phyloP scores from a whole-genome alignment of 768 basidiomycete genomes.

The Macrolepiota albuminosa region DNA sequence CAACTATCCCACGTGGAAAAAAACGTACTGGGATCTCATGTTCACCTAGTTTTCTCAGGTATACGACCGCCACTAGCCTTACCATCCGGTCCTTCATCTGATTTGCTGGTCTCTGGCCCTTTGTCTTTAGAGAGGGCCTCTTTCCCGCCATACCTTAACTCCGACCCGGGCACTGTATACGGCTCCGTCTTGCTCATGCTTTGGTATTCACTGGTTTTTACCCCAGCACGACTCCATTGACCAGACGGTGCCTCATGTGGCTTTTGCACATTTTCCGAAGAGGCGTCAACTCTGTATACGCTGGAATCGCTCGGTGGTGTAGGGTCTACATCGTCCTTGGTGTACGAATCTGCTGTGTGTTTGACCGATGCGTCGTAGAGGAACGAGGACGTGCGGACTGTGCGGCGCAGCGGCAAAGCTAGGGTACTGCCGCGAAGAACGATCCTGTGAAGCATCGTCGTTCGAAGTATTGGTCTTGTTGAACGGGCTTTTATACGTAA shows the following conservation, averaged over 20 bases:
- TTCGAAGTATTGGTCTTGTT: background rate
- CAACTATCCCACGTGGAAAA: background rate
- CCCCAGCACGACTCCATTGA: slow-evolving; percentile 37
- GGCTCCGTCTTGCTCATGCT: slow-evolving; percentile 27
- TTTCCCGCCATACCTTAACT: slow-evolving; percentile 24
- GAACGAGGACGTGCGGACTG: slow-evolving; percentile 1
- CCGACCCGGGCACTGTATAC: slow-evolving; percentile 25
- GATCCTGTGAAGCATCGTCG: slow-evolving; percentile 11
- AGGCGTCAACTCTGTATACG: slow-evolving; percentile 42
- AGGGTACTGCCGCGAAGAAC: slow-evolving; percentile 4
- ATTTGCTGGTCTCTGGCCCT: slow-evolving; percentile 27
- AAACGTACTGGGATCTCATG: slow-evolving; percentile 1
- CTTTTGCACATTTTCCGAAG: slow-evolving; percentile 37
- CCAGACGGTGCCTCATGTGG: slow-evolving; percentile 48
- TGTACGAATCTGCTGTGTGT: slow-evolving; percentile 39
- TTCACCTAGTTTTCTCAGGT: slow-evolving; percentile 17
- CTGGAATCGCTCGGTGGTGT: slow-evolving; percentile 35
- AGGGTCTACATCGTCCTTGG: slow-evolving; percentile 45
- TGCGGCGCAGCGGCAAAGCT: slow-evolving; percentile 5
- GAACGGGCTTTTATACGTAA: background rate
- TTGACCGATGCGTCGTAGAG: background rate
- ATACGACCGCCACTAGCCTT: slow-evolving; percentile 32
- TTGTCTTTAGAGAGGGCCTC: slow-evolving; percentile 25
- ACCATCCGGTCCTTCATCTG: slow-evolving; percentile 32
- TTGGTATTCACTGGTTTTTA: slow-evolving; percentile 31